Conservation (phyloP, 2,329 filamentous ascomycete genomes). For the Didymella segeticola region DNA sequence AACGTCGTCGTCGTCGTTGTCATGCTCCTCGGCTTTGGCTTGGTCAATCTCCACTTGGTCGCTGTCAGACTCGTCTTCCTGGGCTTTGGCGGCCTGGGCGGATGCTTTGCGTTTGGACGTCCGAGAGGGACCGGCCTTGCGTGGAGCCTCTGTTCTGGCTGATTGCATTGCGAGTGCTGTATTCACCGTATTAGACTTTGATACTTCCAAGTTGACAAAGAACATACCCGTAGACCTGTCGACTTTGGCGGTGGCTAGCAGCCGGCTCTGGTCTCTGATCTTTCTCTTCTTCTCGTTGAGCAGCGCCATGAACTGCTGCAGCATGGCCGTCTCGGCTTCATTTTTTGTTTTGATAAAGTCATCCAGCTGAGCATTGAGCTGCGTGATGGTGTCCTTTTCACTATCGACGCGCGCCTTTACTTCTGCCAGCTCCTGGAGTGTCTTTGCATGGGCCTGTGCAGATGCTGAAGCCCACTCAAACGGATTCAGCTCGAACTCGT, state of each 20-base stretch:
- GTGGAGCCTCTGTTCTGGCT: slow-evolving; percentile 32
- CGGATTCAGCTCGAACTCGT: slow-evolving; percentile 66
- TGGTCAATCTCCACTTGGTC: slow-evolving; percentile 45
- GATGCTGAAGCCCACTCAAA: slow-evolving; percentile 74
- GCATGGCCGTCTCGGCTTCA: slow-evolving; percentile 68
- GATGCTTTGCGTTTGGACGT: slow-evolving; percentile 46
- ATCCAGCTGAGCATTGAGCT: slow-evolving; percentile 68
- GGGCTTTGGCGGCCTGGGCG: slow-evolving; percentile 25
- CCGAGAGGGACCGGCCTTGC: slow-evolving; percentile 44
- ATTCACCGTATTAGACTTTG: background rate
- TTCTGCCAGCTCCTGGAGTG: slow-evolving; percentile 54
- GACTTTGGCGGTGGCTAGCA: slow-evolving; percentile 63
- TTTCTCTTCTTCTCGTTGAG: slow-evolving; percentile 83
- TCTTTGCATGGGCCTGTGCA: slow-evolving; percentile 56
- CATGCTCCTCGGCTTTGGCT: slow-evolving; percentile 35
- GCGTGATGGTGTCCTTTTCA: slow-evolving; percentile 63
- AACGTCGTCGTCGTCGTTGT: slow-evolving; percentile 32
- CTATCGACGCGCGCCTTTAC: slow-evolving; percentile 53
- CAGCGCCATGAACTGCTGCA: slow-evolving; percentile 73
- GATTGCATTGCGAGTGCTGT: slow-evolving; percentile 40
- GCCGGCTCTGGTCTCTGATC: slow-evolving; percentile 74
- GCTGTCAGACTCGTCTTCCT: slow-evolving; percentile 35
- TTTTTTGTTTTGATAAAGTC: slow-evolving; percentile 71
- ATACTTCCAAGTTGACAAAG: no score
- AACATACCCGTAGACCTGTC: slow-evolving; percentile 40